phyloP scores from a whole-genome alignment of 2,329 filamentous ascomycete genomes.

The Mycosphaerella arachidis region DNA sequence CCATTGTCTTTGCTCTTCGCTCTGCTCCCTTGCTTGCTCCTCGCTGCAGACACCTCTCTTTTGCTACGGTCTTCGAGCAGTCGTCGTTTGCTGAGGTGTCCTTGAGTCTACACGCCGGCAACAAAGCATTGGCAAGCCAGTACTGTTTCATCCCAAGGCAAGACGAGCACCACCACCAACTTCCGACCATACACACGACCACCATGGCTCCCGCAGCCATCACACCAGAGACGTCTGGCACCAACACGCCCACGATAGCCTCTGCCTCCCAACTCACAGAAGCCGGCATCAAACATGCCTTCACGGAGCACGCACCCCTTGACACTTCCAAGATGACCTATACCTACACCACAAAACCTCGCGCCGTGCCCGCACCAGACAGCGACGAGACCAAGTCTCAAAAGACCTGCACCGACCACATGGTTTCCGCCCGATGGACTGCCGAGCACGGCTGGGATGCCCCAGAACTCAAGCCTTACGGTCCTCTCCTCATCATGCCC shows the following conservation, averaged over 20 bases:
- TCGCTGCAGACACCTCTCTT: background rate
- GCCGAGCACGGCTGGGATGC: constrained; percentile 62
- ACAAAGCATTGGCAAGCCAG: background rate
- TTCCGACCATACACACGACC: background rate
- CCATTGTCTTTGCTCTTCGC: background rate
- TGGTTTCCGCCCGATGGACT: constrained; percentile 72
- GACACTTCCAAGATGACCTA: constrained; percentile 43
- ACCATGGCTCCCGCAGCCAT: constrained; percentile 32
- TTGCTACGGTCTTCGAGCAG: background rate
- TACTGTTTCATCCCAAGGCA: background rate
- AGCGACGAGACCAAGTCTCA: constrained; percentile 36
- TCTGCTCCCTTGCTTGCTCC: background rate
- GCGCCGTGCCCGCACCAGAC: constrained; percentile 39
- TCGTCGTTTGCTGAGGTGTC: background rate
- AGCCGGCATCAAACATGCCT: constrained; percentile 35
- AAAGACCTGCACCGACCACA: constrained; percentile 71
- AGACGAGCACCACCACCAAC: background rate
- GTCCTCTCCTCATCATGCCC: constrained; percentile 71
- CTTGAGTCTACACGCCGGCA: background rate
- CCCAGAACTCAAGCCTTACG: constrained; percentile 72
- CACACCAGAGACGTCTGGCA: constrained; percentile 35
- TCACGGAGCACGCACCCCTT: constrained; percentile 33
- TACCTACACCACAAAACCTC: constrained; percentile 39
- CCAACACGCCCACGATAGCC: constrained; percentile 32
- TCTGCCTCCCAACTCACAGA: constrained; percentile 34